phyloP scores from a whole-genome alignment of 2,329 filamentous ascomycete genomes.

The Sporothrix brunneoviolacea region DNA sequence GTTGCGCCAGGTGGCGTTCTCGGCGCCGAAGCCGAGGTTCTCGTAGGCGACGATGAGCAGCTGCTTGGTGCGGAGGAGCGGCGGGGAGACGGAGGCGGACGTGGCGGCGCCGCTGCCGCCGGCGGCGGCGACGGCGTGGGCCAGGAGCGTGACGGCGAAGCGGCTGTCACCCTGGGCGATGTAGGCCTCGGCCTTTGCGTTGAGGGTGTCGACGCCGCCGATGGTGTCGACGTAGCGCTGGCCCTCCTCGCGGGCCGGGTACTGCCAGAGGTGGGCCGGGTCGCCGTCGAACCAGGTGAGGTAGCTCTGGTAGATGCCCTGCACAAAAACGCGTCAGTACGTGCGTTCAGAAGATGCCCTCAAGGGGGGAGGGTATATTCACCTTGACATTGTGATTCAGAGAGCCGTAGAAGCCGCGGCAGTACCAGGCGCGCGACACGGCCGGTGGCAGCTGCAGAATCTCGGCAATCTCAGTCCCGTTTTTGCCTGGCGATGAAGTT shows the following conservation, averaged over 20 bases:
- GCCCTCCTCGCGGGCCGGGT: conserved; percentile 6
- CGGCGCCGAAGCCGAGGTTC: conserved; percentile 5
- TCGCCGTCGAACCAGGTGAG: conserved; percentile 11
- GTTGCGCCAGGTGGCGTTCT: conserved; percentile 12
- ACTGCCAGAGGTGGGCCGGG: conserved; percentile 7
- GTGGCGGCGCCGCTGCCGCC: background rate
- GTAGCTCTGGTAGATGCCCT: conserved; percentile 11
- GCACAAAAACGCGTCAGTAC: too few species aligned
- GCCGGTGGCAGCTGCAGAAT: conserved; percentile 6
- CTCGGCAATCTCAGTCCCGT: conserved; percentile 5
- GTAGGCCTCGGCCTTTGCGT: conserved; percentile 2
- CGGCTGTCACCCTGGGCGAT: conserved; percentile 6
- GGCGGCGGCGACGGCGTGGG: conserved; percentile 1
- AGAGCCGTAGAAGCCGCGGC: conserved; percentile 8
- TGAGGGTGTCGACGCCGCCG: conserved; percentile 4
- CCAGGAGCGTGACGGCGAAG: conserved; percentile 9
- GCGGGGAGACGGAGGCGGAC: too few species aligned
- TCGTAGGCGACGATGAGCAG: conserved; percentile 9
- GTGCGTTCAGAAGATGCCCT: too few species aligned
- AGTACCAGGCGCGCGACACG: conserved; percentile 9
- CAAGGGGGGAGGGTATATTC: too few species aligned
- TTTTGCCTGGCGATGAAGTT: too few species aligned
- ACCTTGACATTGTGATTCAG: conserved; percentile 13
- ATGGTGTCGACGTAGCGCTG: conserved; percentile 2
- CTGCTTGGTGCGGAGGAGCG: conserved; percentile 3